Conservation (phyloP, 176 grass and related monocot species). For the Oryza australiensis region DNA sequence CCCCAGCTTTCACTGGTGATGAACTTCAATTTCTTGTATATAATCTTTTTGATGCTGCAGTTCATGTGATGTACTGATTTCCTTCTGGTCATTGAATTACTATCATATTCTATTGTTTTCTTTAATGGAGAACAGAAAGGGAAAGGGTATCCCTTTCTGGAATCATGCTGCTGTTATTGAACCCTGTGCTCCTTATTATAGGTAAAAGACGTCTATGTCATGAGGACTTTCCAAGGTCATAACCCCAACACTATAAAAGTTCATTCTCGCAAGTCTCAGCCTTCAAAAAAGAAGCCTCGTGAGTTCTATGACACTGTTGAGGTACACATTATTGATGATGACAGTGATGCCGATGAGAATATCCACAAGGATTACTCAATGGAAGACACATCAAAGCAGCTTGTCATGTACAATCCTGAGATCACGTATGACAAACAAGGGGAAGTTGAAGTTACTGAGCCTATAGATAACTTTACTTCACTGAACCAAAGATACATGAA, state of each 20-base stretch:
- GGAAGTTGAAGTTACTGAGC: background rate
- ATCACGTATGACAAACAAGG: constrained; percentile 23
- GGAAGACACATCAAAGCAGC: constrained; percentile 38
- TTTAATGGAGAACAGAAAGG: background rate
- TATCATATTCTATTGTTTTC: no score
- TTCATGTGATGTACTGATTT: background rate
- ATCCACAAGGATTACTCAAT: constrained; percentile 35
- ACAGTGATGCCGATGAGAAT: background rate
- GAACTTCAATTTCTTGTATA: background rate
- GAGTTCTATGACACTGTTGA: constrained; percentile 27
- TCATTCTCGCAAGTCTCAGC: constrained; percentile 23
- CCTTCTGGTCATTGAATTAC: background rate
- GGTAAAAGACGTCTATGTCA: constrained; percentile 1
- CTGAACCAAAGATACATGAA: background rate
- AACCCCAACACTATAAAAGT: background rate
- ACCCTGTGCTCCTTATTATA: constrained; percentile 2
- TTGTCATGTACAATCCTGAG: constrained; percentile 36
- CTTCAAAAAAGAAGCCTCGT: constrained; percentile 16
- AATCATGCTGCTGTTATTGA: constrained; percentile 20
- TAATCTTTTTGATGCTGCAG: background rate
- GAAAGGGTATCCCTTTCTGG: background rate
- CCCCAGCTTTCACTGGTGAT: background rate
- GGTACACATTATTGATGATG: constrained; percentile 24
- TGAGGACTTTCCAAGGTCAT: constrained; percentile 35
- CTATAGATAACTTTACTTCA: constrained; percentile 16